These are phyloP conservation scores for Globisporangium paroecandrum DNA, from an alignment of 352 stramenopile genomes.

Conservation along the genomic window DNA sequence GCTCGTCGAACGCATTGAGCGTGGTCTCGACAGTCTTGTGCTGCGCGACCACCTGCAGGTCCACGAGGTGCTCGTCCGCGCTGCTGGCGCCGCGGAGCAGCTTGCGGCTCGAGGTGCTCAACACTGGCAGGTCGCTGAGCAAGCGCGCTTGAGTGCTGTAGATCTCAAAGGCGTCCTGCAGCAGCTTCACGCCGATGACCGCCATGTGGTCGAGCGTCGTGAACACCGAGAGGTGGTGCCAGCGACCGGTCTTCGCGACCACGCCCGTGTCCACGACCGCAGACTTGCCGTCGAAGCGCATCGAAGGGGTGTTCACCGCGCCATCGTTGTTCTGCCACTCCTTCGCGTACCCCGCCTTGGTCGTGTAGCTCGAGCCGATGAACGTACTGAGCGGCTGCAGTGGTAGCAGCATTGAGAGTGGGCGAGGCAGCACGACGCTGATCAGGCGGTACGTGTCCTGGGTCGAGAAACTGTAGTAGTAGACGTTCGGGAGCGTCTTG, in stretches of 20 bases:
- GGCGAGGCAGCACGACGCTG: slow-evolving; percentile 19
- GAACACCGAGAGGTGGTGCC: slow-evolving; percentile 19
- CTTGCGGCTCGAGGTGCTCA: neutral
- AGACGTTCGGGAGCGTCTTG: slow-evolving; percentile 27
- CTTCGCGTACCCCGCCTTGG: slow-evolving; percentile 3
- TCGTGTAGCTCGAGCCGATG: slow-evolving; percentile 4
- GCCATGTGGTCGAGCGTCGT: slow-evolving; percentile 17
- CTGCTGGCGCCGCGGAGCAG: slow-evolving; percentile 3
- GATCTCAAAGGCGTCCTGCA: slow-evolving; percentile 12
- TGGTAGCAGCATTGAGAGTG: slow-evolving; percentile 2
- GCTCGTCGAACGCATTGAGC: slow-evolving; percentile 11
- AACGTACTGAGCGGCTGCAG: slow-evolving; percentile 1
- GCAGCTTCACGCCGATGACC: slow-evolving; percentile 16
- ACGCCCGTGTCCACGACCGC: slow-evolving; percentile 16
- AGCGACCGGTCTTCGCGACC: slow-evolving; percentile 20
- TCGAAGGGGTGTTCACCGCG: slow-evolving; percentile 23
- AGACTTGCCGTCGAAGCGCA: slow-evolving; percentile 22
- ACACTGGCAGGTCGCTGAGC: slow-evolving; percentile 6
- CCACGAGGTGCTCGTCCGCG: neutral
- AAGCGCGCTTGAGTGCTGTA: slow-evolving; percentile 15
- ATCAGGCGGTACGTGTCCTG: slow-evolving; percentile 26
- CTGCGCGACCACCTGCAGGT: slow-evolving; percentile 2
- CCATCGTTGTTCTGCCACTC: slow-evolving; percentile 13
- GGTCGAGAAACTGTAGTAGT: slow-evolving; percentile 34
- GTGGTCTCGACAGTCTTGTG: neutral